Evolutionary conservation across 73 alveolate species (phyloP), one percentile per base, ranked within the genome.

Genomic region (Urostyla sp.): DNA sequence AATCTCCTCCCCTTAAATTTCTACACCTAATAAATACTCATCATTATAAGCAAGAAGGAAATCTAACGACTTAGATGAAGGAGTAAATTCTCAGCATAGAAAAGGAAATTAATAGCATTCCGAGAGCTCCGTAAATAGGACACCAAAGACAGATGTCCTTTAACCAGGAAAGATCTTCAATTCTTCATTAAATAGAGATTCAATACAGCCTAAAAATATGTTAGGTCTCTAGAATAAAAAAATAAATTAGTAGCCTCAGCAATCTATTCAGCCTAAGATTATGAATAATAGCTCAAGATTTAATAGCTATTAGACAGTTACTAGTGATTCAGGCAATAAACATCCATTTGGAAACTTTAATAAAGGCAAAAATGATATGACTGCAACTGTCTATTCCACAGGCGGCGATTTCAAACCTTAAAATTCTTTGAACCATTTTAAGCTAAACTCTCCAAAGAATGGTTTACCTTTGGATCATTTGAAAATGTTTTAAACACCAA

Each of bases 211-310:
- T 10, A 63, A 63, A 21, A 63, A n/a, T n/a, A n/a, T n/a, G n/a
- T n/a, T n/a, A n/a, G n/a, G n/a, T n/a, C n/a, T n/a, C n/a, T n/a
- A n/a, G n/a, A n/a, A n/a, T n/a, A n/a, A n/a, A n/a, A n/a, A n/a
- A n/a, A n/a, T n/a, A n/a, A n/a, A n/a, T n/a, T n/a, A n/a, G n/a
- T n/a, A n/a, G n/a, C n/a, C n/a, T n/a, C n/a, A n/a, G n/a, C n/a
- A n/a, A n/a, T 48, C 37, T 3, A 38, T 60, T 13, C 31, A 63
- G 60, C 79, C 79, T 10, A 63, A 63, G 24, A 63, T 63, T 38
- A 63, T 63, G 79, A 63, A 63, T 38, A 26, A 43, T 3, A 63
- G 44, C 44, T 63, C 79, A 5, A 63, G 79, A 63, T 63, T 63
- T 24, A 63, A 63, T 40, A 20, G 26, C 43, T 23, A 40, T 40